Evolutionary conservation across 2,329 filamentous ascomycete genomes (phyloP).

Genomic region (Talaromyces sp.): DNA sequence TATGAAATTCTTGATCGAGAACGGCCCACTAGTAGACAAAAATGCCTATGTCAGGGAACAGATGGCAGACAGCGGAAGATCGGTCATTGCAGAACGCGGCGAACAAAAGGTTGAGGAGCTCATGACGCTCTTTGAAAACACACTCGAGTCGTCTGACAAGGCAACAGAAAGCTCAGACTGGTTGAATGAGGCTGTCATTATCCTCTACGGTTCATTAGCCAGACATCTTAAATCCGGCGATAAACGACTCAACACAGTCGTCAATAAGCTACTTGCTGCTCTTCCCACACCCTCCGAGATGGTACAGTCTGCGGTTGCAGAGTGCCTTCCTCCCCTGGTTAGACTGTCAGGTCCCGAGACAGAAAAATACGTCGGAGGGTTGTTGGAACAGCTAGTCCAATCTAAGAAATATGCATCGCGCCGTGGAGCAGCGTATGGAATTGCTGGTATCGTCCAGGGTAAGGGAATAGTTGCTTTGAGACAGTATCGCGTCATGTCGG

Average conservation of each 20-base stretch:
- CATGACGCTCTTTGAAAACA: conserved; percentile 87
- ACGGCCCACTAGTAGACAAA: conserved; percentile 80
- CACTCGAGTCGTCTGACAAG: conserved; percentile 79
- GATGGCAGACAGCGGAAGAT: conserved; percentile 87
- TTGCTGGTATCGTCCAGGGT: conserved; percentile 86
- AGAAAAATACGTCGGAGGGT: conserved; percentile 71
- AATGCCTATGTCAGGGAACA: conserved; percentile 72
- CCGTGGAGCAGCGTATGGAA: conserved; percentile 88
- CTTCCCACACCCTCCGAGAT: conserved; percentile 93
- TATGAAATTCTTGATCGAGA: conserved; percentile 78
- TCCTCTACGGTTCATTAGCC: conserved; percentile 91
- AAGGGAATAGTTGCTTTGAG: conserved; percentile 75
- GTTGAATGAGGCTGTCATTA: conserved; percentile 94
- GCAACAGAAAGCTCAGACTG: conserved; percentile 77
- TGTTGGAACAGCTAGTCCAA: conserved; percentile 76
- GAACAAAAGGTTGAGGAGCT: conserved; percentile 78
- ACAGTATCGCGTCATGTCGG: conserved; percentile 81
- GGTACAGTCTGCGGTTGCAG: conserved; percentile 92
- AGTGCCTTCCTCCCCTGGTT: conserved; percentile 88
- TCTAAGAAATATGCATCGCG: conserved; percentile 90
- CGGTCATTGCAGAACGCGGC: conserved; percentile 75
- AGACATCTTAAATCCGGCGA: conserved; percentile 84
- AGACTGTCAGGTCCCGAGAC: conserved; percentile 73
- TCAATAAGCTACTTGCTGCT: conserved; percentile 79
- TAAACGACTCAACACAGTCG: conserved; percentile 77